Conservation (phyloP, 345 rosid species). For the Ceriops tagal region DNA sequence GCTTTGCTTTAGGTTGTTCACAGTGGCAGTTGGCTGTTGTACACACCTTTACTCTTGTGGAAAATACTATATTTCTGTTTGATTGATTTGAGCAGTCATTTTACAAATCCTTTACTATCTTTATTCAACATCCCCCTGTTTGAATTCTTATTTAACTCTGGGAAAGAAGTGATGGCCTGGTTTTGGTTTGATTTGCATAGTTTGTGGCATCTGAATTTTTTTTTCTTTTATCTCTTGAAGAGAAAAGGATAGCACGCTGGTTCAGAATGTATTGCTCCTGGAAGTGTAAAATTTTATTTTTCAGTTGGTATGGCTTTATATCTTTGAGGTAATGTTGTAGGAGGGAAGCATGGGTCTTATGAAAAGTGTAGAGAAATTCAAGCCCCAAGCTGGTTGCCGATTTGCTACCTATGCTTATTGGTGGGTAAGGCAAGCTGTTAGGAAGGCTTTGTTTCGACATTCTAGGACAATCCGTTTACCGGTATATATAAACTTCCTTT, state of each 20-base stretch:
- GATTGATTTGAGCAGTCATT: not conserved
- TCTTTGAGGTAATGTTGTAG: constrained; percentile 33
- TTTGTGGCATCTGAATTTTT: not conserved
- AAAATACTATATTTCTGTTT: not conserved
- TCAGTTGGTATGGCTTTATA: not conserved
- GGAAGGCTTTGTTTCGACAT: constrained; percentile 73
- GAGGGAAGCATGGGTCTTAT: constrained; percentile 89
- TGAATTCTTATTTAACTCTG: not conserved
- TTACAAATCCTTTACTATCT: not conserved
- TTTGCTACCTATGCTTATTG: constrained; percentile 85
- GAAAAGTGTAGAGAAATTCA: constrained; percentile 83
- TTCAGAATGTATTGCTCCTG: not conserved
- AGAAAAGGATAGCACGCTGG: not conserved
- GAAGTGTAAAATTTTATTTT: not conserved
- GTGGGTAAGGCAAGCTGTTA: constrained; percentile 81
- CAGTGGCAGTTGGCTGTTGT: not conserved
- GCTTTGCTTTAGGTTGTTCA: not conserved
- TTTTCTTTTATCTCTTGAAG: not conserved
- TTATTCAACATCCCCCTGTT: not conserved
- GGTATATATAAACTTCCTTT: constrained; percentile 39
- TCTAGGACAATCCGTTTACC: constrained; percentile 83
- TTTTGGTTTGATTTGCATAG: not conserved
- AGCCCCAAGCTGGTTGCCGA: constrained; percentile 76
- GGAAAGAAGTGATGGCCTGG: not conserved
- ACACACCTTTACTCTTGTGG: not conserved